Evolutionary conservation across 345 rosid genomes (phyloP).

Genomic region (Garcia nutans): DNA sequence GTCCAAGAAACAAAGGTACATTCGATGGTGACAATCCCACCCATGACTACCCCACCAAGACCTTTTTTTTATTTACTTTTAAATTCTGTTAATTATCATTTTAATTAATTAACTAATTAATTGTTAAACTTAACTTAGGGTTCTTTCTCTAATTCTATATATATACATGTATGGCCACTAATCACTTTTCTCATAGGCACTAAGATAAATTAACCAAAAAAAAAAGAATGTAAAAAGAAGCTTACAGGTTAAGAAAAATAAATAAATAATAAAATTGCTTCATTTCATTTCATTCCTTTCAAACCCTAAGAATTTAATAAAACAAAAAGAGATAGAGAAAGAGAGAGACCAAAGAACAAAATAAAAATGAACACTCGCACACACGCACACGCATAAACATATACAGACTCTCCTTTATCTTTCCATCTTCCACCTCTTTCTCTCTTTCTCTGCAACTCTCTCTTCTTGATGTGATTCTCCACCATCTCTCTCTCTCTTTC

Average conservation of each 20-base stretch:
- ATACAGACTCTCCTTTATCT: conserved; percentile 31
- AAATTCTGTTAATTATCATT: conserved; percentile 7
- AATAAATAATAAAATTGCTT: background rate
- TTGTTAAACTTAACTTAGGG: conserved; percentile 21
- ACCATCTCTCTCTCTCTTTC: conserved; percentile 28
- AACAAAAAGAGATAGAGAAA: conserved; percentile 29
- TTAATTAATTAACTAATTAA: conserved; percentile 4
- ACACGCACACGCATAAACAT: background rate
- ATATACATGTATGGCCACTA: conserved; percentile 39
- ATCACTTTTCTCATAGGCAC: conserved; percentile 19
- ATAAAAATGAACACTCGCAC: conserved; percentile 29
- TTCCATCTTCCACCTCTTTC: conserved; percentile 30
- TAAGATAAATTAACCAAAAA: conserved; percentile 12
- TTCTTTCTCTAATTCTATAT: conserved; percentile 11
- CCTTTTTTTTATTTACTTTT: conserved; percentile 3
- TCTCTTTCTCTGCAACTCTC: conserved; percentile 47
- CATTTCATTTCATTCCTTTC: conserved; percentile 12
- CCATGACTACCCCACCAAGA: conserved; percentile 34
- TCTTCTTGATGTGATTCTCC: conserved; percentile 62
- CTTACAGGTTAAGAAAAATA: conserved; percentile 32
- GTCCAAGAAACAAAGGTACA: conserved; percentile 34
- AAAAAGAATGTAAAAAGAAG: conserved; percentile 23
- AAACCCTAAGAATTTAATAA: conserved; percentile 39
- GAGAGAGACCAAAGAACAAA: conserved; percentile 28
- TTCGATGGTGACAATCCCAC: conserved; percentile 43